Base-by-base conservation (phyloP, 225 moss, liverwort and hornwort species). In the Pseudoscleropodium purum region DNA sequence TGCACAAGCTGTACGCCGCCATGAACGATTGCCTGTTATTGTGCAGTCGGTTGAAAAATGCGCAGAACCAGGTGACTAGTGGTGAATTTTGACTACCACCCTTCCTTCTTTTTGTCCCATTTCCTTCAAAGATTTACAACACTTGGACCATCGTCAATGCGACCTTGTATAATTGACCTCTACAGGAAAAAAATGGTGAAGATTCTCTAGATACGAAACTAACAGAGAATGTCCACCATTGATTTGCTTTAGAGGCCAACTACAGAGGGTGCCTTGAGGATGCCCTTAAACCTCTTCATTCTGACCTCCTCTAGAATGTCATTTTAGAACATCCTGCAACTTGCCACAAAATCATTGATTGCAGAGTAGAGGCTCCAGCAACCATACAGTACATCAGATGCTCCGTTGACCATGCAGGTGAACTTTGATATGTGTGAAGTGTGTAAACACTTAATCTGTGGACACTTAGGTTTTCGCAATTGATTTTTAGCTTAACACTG, bases 21-120 rank as follows among this genome's bases (percentile, higher is more conserved):
- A 93, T 94, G 94, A 94, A 94, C 63, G 93, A 94, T 66, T 94
- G 94, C 84, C 78, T 94, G 11, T 92, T 92, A 84, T 47, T 94
- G 73, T 94, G 94, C 85, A 93, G 92, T 60, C 94, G 93, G 11
- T 52, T 94, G 87, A 92, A 94, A 49, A 90, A 87, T 65, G 89
- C 88, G 17, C 94, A 94, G 52, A 86, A 85, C 43, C 94, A 93
- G 82, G 94, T 88, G 86, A 87, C 54, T 29, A 87, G 78, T 87
- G n/a, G 31, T 31, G 65, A 78, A 30, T 86, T 62, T 51, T 86
- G 75, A 75, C 49, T 19, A 75, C 10, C 27, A 47, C 49, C 37
- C 29, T 82, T 63, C 24, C 34, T 82, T 45, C 45, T 82, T 63
- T 23, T 47, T 45, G 33, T 34, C 24, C 45, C 7, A 62, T 75